Conservation (phyloP, 2,329 filamentous ascomycete species). For the Aureobasidium mangrovei region DNA sequence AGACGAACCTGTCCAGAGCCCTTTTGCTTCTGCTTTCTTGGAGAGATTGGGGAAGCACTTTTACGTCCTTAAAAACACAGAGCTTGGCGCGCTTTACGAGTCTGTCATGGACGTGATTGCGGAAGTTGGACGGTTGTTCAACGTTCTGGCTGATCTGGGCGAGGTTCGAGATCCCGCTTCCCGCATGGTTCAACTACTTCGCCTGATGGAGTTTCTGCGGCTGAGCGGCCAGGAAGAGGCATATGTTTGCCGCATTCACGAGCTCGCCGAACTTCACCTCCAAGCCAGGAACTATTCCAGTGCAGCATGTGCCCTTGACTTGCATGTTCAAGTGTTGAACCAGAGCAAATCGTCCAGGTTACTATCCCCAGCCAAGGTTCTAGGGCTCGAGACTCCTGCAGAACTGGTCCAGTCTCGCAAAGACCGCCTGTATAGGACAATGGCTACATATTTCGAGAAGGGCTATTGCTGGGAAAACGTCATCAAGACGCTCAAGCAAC, state of each 20-base stretch:
- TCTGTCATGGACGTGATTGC: constrained; percentile 71
- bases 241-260: constrained; percentile 91
- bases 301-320: constrained; percentile 76
- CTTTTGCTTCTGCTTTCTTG: constrained; percentile 49
- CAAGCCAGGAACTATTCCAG: constrained; percentile 72
- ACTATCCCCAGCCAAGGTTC: not conserved
- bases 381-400: constrained; percentile 66
- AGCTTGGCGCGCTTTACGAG: constrained; percentile 64
- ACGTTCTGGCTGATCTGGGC: constrained; percentile 81
- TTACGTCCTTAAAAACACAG: constrained; percentile 54
- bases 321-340: constrained; percentile 84
- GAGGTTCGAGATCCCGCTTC: constrained; percentile 56
- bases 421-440: constrained; percentile 83
- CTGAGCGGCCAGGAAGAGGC: constrained; percentile 97
- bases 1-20: constrained; percentile 11
- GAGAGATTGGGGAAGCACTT: constrained; percentile 77
- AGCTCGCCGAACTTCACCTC: constrained; percentile 70
- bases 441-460: constrained; percentile 91
- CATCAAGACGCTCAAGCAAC: constrained; percentile 77
- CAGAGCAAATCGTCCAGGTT: constrained; percentile 30
- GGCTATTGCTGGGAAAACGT: constrained; percentile 91
- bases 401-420: constrained; percentile 89
- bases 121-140: constrained; percentile 82
- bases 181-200: constrained; percentile 77
- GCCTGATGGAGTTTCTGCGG: constrained; percentile 90